A percentile compares a stretch with the other conserved stretches of the same genome.
These are phyloP conservation scores for Globisporangium barbulae DNA, from an alignment of 352 stramenopile genomes.

Conservation along the genomic window DNA sequence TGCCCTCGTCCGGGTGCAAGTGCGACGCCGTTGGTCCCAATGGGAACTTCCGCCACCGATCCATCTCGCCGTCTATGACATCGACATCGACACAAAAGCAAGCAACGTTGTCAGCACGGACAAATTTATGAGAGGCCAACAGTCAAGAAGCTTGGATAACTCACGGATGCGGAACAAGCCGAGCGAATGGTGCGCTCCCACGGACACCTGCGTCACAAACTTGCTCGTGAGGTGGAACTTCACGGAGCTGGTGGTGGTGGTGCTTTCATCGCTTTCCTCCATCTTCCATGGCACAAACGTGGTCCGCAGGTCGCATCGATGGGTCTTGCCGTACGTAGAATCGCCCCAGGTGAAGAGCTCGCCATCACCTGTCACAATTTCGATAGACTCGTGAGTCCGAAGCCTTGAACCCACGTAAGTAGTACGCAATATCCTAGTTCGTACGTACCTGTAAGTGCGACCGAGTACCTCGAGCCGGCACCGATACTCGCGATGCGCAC, in stretches of 20 bases:
- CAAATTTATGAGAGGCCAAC: neutral
- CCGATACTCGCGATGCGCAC: conserved; percentile 39
- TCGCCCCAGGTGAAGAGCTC: conserved; percentile 75
- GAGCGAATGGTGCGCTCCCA: conserved; percentile 53
- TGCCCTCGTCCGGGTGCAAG: conserved; percentile 12
- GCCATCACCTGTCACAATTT: conserved; percentile 33
- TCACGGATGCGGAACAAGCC: conserved; percentile 50
- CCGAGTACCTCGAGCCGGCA: conserved; percentile 53
- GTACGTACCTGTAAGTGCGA: conserved; percentile 36
- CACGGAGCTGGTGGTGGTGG: neutral
- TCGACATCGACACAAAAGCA: neutral
- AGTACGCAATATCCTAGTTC: neutral
- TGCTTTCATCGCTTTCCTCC: conserved; percentile 9
- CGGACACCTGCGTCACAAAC: conserved; percentile 56
- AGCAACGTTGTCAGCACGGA: neutral
- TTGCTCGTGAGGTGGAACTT: conserved; percentile 18
- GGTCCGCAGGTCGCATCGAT: conserved; percentile 32
- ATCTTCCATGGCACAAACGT: conserved; percentile 69
- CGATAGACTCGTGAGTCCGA: neutral
- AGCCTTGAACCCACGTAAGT: too few relatives aligned
- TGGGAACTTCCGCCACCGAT: conserved; percentile 68
- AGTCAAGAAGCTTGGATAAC: conserved; percentile 1
- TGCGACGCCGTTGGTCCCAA: conserved; percentile 18
- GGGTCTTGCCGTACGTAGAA: conserved; percentile 42
- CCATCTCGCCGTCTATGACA: conserved; percentile 29